Percentiles rank a stretch among this genome's conserved stretches.
Evolutionary conservation across 495 filamentous ascomycete genomes (phyloP).

Genomic region (Annulohypoxylon nitens): DNA sequence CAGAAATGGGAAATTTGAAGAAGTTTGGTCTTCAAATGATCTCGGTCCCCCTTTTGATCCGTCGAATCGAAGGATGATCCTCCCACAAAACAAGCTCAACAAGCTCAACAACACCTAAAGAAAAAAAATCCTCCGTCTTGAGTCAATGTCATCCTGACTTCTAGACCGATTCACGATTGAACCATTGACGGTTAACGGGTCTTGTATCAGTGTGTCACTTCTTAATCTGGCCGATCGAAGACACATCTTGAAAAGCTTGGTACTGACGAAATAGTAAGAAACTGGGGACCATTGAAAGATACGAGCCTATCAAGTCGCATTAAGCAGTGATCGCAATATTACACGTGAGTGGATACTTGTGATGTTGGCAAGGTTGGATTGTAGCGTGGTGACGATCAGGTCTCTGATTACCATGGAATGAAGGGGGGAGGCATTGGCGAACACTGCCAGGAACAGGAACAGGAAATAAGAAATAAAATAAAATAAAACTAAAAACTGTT

Average conservation of each 20-base stretch:
- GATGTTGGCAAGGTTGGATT: conserved; percentile 19
- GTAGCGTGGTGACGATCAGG: conserved; percentile 39
- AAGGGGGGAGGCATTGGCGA: conserved; percentile 22
- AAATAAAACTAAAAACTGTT: not conserved
- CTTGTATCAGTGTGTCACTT: conserved; percentile 1
- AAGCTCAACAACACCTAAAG: not conserved
- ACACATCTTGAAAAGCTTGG: conserved; percentile 41
- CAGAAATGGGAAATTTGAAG: conserved; percentile 32
- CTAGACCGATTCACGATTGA: not conserved
- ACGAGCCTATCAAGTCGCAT: conserved; percentile 34
- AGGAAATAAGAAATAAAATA: conserved; percentile 31
- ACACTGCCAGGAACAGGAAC: not conserved
- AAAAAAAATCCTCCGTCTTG: not conserved
- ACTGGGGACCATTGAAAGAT: conserved; percentile 22
- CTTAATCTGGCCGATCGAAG: conserved; percentile 43
- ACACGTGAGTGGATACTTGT: conserved; percentile 20
- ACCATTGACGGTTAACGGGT: conserved; percentile 3
- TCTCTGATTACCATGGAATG: conserved; percentile 35
- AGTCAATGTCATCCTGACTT: not conserved
- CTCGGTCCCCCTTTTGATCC: conserved; percentile 12
- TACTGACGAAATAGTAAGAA: conserved; percentile 32
- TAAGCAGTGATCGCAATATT: conserved; percentile 36
- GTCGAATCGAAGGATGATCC: not conserved
- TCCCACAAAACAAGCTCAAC: conserved; percentile 17
- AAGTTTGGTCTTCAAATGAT: conserved; percentile 4